Percentiles rank a stretch among this genome's conserved stretches.
These are phyloP conservation scores for Fraxinus floribunda DNA, from an alignment of 305 asterid species.

Conservation along the genomic window DNA sequence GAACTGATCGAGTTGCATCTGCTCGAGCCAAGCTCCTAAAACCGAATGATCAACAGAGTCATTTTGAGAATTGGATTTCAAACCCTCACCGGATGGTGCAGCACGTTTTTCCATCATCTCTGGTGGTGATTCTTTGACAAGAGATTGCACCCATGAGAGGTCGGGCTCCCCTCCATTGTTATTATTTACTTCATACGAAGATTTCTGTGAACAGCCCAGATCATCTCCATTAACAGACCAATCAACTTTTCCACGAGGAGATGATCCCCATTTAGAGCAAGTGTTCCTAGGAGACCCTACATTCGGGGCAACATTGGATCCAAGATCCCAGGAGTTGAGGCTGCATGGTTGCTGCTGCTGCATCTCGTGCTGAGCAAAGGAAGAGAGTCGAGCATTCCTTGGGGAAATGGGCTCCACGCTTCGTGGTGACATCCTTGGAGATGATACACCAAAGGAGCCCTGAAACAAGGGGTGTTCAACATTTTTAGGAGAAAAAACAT, in stretches of 20 bases:
- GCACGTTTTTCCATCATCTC: constrained; percentile 59
- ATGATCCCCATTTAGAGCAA: constrained; percentile 59
- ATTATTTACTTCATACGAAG: constrained; percentile 24
- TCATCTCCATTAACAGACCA: constrained; percentile 64
- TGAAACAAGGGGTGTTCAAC: constrained; percentile 69
- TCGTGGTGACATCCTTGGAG: constrained; percentile 85
- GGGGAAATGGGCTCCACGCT: constrained; percentile 74
- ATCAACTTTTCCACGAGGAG: constrained; percentile 50
- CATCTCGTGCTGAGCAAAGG: constrained; percentile 62
- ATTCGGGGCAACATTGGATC: constrained; percentile 19
- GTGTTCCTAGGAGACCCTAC: constrained; percentile 42
- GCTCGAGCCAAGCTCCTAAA: constrained; percentile 73
- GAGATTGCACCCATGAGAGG: constrained; percentile 62
- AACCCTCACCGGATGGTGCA: constrained; percentile 75
- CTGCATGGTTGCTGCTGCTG: constrained; percentile 50
- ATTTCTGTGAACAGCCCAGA: constrained; percentile 34
- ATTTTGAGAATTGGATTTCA: constrained; percentile 46
- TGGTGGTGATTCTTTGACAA: constrained; percentile 72
- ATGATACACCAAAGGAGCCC: constrained; percentile 61
- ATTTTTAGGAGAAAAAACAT: constrained; percentile 62
- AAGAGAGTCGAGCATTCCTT: constrained; percentile 61
- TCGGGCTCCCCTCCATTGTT: constrained; percentile 50
- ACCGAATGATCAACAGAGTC: constrained; percentile 64
- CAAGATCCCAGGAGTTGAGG: constrained; percentile 28
- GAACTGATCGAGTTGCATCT: constrained; percentile 47